Evolutionary conservation across 1,139 yeast species (phyloP), one percentile per base, ranked within the genome.

Genomic region (Candida sanyaensis): DNA sequence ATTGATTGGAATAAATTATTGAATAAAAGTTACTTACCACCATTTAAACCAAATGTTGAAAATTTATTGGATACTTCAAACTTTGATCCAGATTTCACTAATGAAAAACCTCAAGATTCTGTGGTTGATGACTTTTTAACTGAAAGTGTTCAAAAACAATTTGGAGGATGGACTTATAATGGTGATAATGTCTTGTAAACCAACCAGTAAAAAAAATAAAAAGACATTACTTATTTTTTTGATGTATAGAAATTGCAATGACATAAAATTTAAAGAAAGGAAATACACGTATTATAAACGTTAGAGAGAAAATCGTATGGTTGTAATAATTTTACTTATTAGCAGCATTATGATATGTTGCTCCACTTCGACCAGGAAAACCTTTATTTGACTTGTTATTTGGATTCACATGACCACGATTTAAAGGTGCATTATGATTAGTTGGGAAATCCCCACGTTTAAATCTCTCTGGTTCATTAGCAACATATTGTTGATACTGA

Each of bases 121-220:
- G 98, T 93, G 10, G 97, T 92, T 26, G 96, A 92, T 64, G 96
- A 91, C 62, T 88, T 81, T 57, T 80, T 83, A 68, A 88, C 90
- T 65, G 96, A 88, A 60, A 83, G 92, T 56, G 96, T 93, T 23
- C 99, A 93, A 67, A 86, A 88, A 63, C 98, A 93, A 69, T 93
- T 93, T 75, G 98, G 97, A 43, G 98, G 99, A 4, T 93, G 99
- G 99, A 92, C 97, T 1, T 92, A 91, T 66, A 90, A 89, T 48
- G 97, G 93, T 9, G 83, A 80, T 48, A 66, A 53, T 40, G 54
- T 63, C 6, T 60, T 63, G 12, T 48, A 41, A n/a, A n/a, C n/a
- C n/a, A n/a, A n/a, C n/a, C n/a, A n/a, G n/a, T n/a, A n/a, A n/a
- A n/a, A n/a, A n/a, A n/a, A n/a, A n/a, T n/a, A n/a, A n/a, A n/a